phyloP scores from a whole-genome alignment of 352 stramenopile genomes.

The Phytophthora ohioensis region DNA sequence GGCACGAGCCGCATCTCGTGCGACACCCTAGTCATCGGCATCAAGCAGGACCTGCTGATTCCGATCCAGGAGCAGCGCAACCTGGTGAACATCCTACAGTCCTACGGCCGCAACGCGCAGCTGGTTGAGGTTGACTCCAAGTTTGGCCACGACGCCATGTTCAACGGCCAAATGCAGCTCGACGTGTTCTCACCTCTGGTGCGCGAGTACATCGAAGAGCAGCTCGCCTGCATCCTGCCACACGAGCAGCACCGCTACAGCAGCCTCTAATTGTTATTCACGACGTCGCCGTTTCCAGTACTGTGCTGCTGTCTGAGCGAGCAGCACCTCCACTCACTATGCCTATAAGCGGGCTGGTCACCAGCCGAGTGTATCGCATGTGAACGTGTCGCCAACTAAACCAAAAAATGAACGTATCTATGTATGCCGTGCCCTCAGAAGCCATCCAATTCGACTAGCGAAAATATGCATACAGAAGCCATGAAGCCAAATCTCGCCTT shows the following conservation, averaged over 20 bases:
- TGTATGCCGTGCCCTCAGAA: neutral
- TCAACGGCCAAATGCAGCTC: slow-evolving; percentile 82
- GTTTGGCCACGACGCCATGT: slow-evolving; percentile 91
- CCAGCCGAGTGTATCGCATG: neutral
- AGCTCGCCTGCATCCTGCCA: slow-evolving; percentile 58
- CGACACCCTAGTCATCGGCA: slow-evolving; percentile 76
- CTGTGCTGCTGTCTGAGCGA: no score
- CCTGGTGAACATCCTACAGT: slow-evolving; percentile 86
- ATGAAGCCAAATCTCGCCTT: no score
- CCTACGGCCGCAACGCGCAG: slow-evolving; percentile 67
- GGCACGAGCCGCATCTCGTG: slow-evolving; percentile 75
- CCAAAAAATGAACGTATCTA: slow-evolving; percentile 6
- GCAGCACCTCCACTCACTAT: no score
- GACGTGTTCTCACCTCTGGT: slow-evolving; percentile 80
- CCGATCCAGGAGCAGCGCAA: slow-evolving; percentile 83
- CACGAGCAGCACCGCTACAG: slow-evolving; percentile 85
- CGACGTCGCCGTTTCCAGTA: neutral
- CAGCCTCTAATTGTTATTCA: slow-evolving; percentile 54
- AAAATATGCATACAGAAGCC: neutral
- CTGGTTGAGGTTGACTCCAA: slow-evolving; percentile 86
- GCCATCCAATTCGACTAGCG: neutral
- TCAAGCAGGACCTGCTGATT: slow-evolving; percentile 89
- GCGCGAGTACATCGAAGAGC: slow-evolving; percentile 73
- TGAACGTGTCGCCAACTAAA: slow-evolving; percentile 1
- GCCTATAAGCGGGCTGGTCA: no score